Base-by-base conservation (phyloP, 495 filamentous ascomycete species). In the Penicillium subrubescens region DNA sequence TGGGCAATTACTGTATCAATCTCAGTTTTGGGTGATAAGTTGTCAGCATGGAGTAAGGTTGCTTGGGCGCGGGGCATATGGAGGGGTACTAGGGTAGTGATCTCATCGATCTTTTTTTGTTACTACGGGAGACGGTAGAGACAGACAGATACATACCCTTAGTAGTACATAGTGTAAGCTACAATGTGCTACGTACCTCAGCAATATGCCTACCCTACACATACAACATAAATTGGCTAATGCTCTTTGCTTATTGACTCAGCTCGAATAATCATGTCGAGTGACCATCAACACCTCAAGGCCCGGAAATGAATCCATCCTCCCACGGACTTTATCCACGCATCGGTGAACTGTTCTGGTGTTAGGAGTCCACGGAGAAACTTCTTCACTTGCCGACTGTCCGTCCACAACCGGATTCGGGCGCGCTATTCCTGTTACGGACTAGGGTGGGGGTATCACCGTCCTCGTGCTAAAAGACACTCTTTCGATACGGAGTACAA, bases 11-110 rank as follows among this genome's bases (percentile, higher is more conserved):
- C n/a, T n/a, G n/a, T n/a, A n/a, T 46, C 43, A 21, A 46, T 21
- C 43, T 29, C 6, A 12, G 21, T n/a, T 25, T 10, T 50, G 19
- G 21, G 25, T 50, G 46, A 10, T 1, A 50, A 50, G 7, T 21
- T 21, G 56, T 17, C 61, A 21, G 54, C 43, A 23, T 46, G 52
- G 19, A 33, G 35, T 21, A 57, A 63, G 39, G n/a, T 52, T 37
- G 5, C 33, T 21, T 6, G 39, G 63, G 61, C 72, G 76, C 75
- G 76, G 76, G 75, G 75, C 67, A 75, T 65, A 75, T 73, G 73
- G 76, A 77, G 76, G 76, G n/a, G n/a, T n/a, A n/a, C n/a, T n/a
- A n/a, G n/a, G 75, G 75, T 67, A 73, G 48, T 71, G 62, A 62
- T 60, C 35, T 62, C 61, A 63, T 58, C 41, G 50, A 59, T 34